Percentiles rank a stretch among this genome's conserved stretches.
phyloP scores from a whole-genome alignment of 2,329 filamentous ascomycete species.

The Colletotrichum gigasporum region DNA sequence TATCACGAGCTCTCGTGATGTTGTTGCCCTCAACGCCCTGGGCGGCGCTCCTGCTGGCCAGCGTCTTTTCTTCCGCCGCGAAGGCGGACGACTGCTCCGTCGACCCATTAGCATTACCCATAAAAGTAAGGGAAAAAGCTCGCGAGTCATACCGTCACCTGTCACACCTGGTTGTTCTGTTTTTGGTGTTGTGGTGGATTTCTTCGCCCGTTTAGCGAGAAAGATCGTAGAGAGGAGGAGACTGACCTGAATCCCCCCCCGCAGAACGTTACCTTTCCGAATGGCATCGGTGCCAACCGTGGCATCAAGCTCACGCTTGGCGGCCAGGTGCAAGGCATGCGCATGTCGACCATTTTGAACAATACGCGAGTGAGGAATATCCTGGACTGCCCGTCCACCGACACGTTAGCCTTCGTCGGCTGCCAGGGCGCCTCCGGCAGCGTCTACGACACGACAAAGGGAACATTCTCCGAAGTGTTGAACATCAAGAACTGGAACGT shows the following conservation, averaged over 20 bases:
- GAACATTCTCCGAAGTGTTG: conserved; percentile 16
- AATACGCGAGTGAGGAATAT: conserved; percentile 30
- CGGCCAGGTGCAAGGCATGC: conserved; percentile 29
- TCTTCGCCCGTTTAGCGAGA: not conserved
- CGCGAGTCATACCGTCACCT: conserved; percentile 15
- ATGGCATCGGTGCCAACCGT: conserved; percentile 31
- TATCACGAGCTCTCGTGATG: conserved; percentile 23
- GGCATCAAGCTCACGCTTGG: conserved; percentile 30
- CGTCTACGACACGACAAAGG: conserved; percentile 24
- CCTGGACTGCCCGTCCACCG: conserved; percentile 17
- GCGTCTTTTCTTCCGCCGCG: conserved; percentile 20
- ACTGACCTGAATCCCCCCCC: too few relatives aligned
- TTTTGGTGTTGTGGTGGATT: conserved; percentile 5
- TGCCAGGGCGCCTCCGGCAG: conserved; percentile 30
- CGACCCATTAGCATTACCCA: conserved; percentile 27
- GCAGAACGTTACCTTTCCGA: conserved; percentile 30
- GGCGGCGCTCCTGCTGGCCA: conserved; percentile 27
- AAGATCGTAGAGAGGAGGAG: not conserved
- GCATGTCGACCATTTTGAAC: conserved; percentile 29
- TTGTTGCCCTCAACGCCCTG: conserved; percentile 25
- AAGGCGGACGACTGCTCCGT: conserved; percentile 24
- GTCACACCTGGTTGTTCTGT: not conserved
- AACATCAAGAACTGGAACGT: conserved; percentile 30
- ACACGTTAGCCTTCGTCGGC: conserved; percentile 21
- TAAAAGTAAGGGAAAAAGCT: conserved; percentile 24